These are phyloP conservation scores for Alternaria brassicae DNA, from an alignment of 2,329 filamentous ascomycete genomes.

Conservation along the genomic window DNA sequence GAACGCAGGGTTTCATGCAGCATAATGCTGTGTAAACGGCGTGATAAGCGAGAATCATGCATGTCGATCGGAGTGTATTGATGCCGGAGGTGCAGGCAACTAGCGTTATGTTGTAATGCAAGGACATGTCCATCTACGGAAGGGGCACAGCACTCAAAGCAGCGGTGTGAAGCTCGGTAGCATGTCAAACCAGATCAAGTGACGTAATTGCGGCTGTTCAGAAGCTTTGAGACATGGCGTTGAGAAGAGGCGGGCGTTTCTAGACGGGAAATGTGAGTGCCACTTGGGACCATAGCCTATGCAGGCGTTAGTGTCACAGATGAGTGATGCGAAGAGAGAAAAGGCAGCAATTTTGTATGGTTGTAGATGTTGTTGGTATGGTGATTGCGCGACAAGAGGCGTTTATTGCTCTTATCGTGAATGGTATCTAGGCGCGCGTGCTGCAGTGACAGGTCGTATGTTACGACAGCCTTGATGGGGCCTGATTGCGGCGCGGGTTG, in stretches of 20 bases:
- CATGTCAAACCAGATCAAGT: neutral
- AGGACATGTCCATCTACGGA: neutral
- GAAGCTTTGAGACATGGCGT: neutral
- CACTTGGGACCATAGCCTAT: neutral
- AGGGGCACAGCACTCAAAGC: neutral
- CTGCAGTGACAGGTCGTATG: neutral
- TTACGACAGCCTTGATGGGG: slow-evolving; percentile 1
- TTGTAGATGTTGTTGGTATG: neutral
- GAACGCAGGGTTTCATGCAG: neutral
- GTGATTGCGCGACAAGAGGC: neutral
- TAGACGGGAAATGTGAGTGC: neutral
- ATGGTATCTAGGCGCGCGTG: slow-evolving; percentile 1
- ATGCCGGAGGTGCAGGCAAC: neutral
- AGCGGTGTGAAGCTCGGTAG: neutral
- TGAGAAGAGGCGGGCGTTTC: neutral
- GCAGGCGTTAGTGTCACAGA: neutral
- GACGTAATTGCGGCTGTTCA: neutral
- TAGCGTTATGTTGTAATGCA: neutral
- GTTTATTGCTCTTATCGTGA: neutral
- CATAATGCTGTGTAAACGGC: neutral
- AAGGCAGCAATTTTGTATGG: slow-evolving; percentile 3
- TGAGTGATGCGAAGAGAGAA: neutral
- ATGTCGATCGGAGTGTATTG: slow-evolving; percentile 1
- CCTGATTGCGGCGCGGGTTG: slow-evolving; percentile 1
- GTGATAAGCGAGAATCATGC: neutral